A percentile compares a stretch with the other conserved stretches of the same genome.
Conservation (phyloP, 495 filamentous ascomycete species). For the Penicilliopsis zonata region DNA sequence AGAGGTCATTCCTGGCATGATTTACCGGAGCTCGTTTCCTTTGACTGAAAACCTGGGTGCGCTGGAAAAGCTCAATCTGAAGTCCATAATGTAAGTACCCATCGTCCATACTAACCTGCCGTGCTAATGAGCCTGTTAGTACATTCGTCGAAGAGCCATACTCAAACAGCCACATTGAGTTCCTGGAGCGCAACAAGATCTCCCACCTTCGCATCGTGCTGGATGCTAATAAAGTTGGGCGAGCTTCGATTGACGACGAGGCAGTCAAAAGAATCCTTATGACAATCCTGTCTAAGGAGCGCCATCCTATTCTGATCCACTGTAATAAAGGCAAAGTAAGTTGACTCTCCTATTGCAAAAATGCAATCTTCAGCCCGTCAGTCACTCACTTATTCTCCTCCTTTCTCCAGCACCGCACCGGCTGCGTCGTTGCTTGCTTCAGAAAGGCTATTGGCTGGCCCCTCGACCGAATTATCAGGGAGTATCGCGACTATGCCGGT, state of each 20-base stretch:
- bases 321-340: slow-evolving; percentile 80
- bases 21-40: slow-evolving; percentile 74
- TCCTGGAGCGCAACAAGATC: slow-evolving; percentile 51
- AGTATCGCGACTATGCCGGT: slow-evolving; percentile 56
- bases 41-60: slow-evolving; percentile 49
- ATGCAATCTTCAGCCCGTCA: too few species aligned
- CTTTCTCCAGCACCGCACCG: slow-evolving; percentile 57
- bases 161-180: slow-evolving; percentile 43
- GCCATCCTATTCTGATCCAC: slow-evolving; percentile 70
- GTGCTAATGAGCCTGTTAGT: slow-evolving; percentile 22
- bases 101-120: neutral
- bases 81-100: slow-evolving; percentile 57
- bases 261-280: slow-evolving; percentile 52
- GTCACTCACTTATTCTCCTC: too few species aligned
- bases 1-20: slow-evolving; percentile 45
- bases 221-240: slow-evolving; percentile 60
- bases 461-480: slow-evolving; percentile 40
- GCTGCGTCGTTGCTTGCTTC: slow-evolving; percentile 63
- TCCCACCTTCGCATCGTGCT: slow-evolving; percentile 57
- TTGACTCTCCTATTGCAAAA: slow-evolving; percentile 2
- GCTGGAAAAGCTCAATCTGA: slow-evolving; percentile 50
- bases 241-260: slow-evolving; percentile 35
- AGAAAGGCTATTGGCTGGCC: slow-evolving; percentile 54
- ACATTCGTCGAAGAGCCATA: slow-evolving; percentile 63
- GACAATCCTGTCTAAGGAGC: slow-evolving; percentile 49